Percentiles rank a stretch among this genome's conserved stretches.
These are phyloP conservation scores for Scheffersomyces illinoinensis DNA, from an alignment of 1,139 yeast species.

Conservation along the genomic window DNA sequence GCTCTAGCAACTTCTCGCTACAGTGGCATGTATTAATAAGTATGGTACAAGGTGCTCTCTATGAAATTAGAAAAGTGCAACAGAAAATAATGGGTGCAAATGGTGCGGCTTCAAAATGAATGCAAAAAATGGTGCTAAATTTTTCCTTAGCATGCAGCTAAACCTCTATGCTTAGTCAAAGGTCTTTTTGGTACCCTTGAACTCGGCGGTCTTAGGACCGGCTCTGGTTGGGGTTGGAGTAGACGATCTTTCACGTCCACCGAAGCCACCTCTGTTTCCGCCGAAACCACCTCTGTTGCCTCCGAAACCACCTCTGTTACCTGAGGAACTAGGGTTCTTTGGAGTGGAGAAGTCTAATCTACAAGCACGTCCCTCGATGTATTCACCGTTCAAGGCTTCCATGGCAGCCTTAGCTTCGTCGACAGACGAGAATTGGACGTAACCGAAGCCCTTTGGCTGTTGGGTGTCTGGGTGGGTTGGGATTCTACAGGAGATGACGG, in stretches of 20 bases:
- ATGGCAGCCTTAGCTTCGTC: slow-evolving; percentile 92
- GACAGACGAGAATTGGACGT: slow-evolving; percentile 82
- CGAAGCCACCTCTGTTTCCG: slow-evolving; percentile 39
- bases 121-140: background rate
- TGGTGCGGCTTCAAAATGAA: background rate
- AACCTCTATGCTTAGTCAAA: slow-evolving; percentile 51
- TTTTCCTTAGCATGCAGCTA: background rate
- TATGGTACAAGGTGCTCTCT: slow-evolving; percentile 4
- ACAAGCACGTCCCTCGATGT: slow-evolving; percentile 88
- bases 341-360: slow-evolving; percentile 96
- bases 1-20: background rate
- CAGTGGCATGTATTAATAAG: background rate
- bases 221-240: slow-evolving; percentile 61
- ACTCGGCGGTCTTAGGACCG: slow-evolving; percentile 57
- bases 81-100: slow-evolving; percentile 3
- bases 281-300: slow-evolving; percentile 43
- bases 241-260: slow-evolving; percentile 41
- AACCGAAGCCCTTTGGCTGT: slow-evolving; percentile 98
- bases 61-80: background rate
- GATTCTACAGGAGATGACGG: slow-evolving; percentile 82
- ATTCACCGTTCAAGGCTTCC: slow-evolving; percentile 84
- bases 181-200: slow-evolving; percentile 77
- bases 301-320: slow-evolving; percentile 21
- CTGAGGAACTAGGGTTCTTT: slow-evolving; percentile 47
- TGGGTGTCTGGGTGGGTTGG: slow-evolving; percentile 99